Percentiles rank a stretch among this genome's conserved stretches.
phyloP scores from a whole-genome alignment of 1,284 basidiomycete species.

The Flammula alnicola region DNA sequence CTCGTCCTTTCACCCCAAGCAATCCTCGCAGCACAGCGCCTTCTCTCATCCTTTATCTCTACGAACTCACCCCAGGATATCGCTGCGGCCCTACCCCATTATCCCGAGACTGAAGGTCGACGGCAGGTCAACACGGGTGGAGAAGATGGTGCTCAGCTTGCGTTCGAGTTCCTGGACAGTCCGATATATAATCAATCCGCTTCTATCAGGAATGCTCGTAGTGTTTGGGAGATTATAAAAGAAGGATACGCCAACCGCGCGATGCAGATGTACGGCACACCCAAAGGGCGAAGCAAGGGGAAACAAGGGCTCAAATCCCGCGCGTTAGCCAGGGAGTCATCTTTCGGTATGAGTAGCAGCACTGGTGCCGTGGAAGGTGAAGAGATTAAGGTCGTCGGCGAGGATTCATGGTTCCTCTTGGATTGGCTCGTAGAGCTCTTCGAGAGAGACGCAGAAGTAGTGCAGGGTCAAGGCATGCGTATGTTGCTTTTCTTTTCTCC shows the following conservation, averaged over 20 bases:
- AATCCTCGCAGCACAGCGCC: conserved; percentile 52
- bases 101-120: conserved; percentile 31
- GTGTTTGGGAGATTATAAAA: conserved; percentile 64
- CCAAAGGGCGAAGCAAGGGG: conserved; percentile 37
- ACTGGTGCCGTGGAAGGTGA: conserved; percentile 15
- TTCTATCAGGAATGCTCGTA: conserved; percentile 55
- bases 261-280: conserved; percentile 30
- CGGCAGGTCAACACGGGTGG: conserved; percentile 3
- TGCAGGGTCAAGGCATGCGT: conserved; percentile 27
- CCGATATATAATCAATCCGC: conserved; percentile 56
- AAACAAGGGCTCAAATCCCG: conserved; percentile 26
- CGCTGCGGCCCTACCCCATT: conserved; percentile 58
- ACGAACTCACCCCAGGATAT: conserved; percentile 62
- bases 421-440: conserved; percentile 68
- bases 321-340: conserved; percentile 22
- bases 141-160: conserved; percentile 12
- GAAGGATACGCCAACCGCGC: conserved; percentile 55
- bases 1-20: conserved; percentile 50
- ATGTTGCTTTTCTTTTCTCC: conserved; percentile 15
- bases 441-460: conserved; percentile 59
- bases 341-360: conserved; percentile 16
- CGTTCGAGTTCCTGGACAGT: conserved; percentile 55
- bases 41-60: conserved; percentile 58
- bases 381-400: conserved; percentile 48
- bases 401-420: conserved; percentile 66